Base-by-base conservation (phyloP, 2,329 filamentous ascomycete genomes). In the Hymenoscyphus infarciens region DNA sequence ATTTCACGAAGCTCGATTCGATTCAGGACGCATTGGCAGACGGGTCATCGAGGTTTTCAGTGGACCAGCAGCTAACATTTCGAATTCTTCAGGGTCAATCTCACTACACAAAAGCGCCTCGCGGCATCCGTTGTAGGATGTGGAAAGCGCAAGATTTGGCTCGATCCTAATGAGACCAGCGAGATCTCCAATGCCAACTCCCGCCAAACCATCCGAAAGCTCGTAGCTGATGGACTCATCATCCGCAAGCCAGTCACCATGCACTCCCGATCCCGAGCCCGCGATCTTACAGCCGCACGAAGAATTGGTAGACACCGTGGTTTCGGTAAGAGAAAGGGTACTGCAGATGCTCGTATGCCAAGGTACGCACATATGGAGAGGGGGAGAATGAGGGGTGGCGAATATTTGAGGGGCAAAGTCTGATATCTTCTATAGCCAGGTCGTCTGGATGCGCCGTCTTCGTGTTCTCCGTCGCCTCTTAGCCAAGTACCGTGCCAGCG, bases 301-400 rank as follows among this genome's bases (percentile, higher is more conserved):
- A 87, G 93, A 78, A 93, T 96, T 78, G 95, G 95, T 79, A 88
- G 95, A 83, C 95, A 99, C 87, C 90, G 95, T 82, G 95, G 95
- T 80, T 97, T 97, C 85, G 95, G 95, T 91, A 99, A 99, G 92
- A 92, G 95, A 83, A 99, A 99, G 94, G 96, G 95, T 97, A 98
- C 96, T 77, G 91, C 91, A 80, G 94, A 99, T 80, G 94, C 95
- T 79, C 92, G 95, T 89, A 99, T 99, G 95, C 94, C 94, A 78
- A 89, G 88, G 91, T 95, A 90, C 79, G 90, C 76, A 78, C 70
- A 57, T 56, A 53, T 56, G 53, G 13, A 19, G 22, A 38, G 35
- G 35, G 13, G n/a, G 38, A 35, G 22, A 19, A 45, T 56, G 45
- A 31, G 49, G 56, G 57, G 57, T 59, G 53, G 53, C 22, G 35